Evolutionary conservation across 2,329 filamentous ascomycete genomes (phyloP).

Genomic region (Curvularia spicifera): DNA sequence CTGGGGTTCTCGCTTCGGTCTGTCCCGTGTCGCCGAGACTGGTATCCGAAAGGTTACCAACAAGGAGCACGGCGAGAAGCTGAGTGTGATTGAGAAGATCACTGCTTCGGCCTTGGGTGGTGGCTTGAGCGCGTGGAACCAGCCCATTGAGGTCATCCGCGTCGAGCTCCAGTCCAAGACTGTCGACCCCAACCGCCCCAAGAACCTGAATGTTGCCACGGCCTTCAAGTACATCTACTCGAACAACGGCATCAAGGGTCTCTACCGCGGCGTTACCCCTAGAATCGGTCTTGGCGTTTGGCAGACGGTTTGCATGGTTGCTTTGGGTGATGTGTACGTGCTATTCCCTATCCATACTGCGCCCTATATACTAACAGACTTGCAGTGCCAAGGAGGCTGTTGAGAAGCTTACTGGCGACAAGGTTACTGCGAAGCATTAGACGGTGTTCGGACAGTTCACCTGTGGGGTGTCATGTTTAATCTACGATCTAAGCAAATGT

Average conservation of each 20-base stretch:
- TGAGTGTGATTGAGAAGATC: slow-evolving; percentile 85
- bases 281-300: slow-evolving; percentile 95
- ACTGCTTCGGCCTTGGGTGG: slow-evolving; percentile 84
- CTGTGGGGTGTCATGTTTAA: slow-evolving; percentile 11
- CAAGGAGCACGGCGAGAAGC: slow-evolving; percentile 81
- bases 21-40: slow-evolving; percentile 88
- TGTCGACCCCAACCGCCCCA: slow-evolving; percentile 94
- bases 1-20: slow-evolving; percentile 96
- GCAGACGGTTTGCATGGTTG: slow-evolving; percentile 99
- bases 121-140: slow-evolving; percentile 97
- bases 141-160: slow-evolving; percentile 99
- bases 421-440: slow-evolving; percentile 70
- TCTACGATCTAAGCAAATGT: slow-evolving; percentile 8
- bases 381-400: slow-evolving; percentile 68
- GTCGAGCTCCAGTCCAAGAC: slow-evolving; percentile 99
- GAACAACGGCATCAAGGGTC: slow-evolving; percentile 84
- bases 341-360: not conserved
- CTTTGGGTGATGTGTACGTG: slow-evolving; percentile 93
- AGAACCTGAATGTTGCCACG: slow-evolving; percentile 97
- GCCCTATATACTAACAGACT: slow-evolving; percentile 29
- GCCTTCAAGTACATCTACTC: slow-evolving; percentile 84
- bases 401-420: slow-evolving; percentile 68
- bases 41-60: slow-evolving; percentile 79
- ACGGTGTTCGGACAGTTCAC: slow-evolving; percentile 33
- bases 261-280: slow-evolving; percentile 94